phyloP scores from a whole-genome alignment of 2,329 filamentous ascomycete genomes.

The Claviceps arundinis region DNA sequence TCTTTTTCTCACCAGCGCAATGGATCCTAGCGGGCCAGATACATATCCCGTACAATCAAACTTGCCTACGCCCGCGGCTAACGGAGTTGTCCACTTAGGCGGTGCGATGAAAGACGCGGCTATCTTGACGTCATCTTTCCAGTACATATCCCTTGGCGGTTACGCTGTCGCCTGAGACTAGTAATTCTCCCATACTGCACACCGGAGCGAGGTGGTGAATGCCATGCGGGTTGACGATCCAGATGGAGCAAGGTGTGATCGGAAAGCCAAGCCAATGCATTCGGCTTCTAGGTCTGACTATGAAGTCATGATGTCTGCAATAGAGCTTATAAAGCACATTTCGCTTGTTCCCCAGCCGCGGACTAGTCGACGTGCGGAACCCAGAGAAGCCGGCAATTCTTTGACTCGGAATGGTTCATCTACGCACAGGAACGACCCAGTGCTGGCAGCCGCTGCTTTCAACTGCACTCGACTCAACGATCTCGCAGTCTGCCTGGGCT shows the following conservation, averaged over 20 bases:
- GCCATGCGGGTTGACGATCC: conserved; percentile 2
- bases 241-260: neutral
- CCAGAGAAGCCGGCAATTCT: neutral
- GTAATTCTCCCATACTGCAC: conserved; percentile 17
- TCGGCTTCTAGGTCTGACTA: neutral
- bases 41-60: neutral
- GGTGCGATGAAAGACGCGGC: conserved; percentile 11
- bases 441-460: neutral
- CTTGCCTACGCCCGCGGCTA: neutral
- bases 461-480: neutral
- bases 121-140: conserved; percentile 26
- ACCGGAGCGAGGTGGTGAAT: conserved; percentile 13
- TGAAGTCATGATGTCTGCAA: neutral
- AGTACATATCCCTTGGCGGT: conserved; percentile 24
- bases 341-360: conserved; percentile 2
- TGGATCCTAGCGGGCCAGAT: neutral
- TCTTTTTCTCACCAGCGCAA: neutral
- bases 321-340: neutral
- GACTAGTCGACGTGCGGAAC: neutral
- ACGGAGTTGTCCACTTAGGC: conserved; percentile 10
- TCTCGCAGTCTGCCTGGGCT: neutral
- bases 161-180: conserved; percentile 19
- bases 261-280: neutral
- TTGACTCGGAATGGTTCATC: neutral
- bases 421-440: neutral